Percentiles rank a stretch among this genome's conserved stretches.
Evolutionary conservation across 169 alveolate species (phyloP).

Genomic region (Plasmodium ovale): DNA sequence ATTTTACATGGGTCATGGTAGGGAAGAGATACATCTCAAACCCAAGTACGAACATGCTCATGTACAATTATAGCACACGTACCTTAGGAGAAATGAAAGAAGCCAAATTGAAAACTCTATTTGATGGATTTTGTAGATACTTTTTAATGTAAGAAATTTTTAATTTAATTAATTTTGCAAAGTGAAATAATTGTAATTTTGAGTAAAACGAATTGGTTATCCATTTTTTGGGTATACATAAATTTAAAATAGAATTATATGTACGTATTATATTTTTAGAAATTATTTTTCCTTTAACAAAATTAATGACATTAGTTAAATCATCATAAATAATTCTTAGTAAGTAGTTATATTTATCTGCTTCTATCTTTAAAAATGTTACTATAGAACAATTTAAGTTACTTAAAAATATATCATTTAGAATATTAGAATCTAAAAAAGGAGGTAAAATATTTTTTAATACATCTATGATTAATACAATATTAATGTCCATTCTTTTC

Average conservation of each 20-base stretch:
- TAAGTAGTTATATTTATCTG: conserved; percentile 59
- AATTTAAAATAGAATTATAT: conserved; percentile 38
- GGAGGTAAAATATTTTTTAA: conserved; percentile 42
- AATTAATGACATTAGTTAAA: conserved; percentile 53
- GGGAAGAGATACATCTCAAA: background rate
- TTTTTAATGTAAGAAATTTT: conserved; percentile 41
- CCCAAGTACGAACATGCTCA: background rate
- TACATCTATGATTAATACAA: conserved; percentile 21
- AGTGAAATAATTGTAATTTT: conserved; percentile 49
- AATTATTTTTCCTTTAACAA: conserved; percentile 44
- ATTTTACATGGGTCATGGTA: background rate
- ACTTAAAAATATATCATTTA: conserved; percentile 38
- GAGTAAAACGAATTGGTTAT: conserved; percentile 44
- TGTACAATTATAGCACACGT: background rate
- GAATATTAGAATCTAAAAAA: conserved; percentile 39
- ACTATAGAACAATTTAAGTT: conserved; percentile 56
- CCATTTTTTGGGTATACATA: conserved; percentile 67
- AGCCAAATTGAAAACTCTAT: conserved; percentile 50
- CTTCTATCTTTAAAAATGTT: conserved; percentile 68
- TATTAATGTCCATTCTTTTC: conserved; percentile 10
- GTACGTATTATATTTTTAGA: conserved; percentile 21
- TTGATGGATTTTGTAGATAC: conserved; percentile 8
- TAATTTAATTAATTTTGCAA: conserved; percentile 21
- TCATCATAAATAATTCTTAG: conserved; percentile 58
- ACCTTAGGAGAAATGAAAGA: conserved; percentile 68